Evolutionary conservation across 176 grass and related monocot genomes (phyloP).

Genomic region (Lolium perenne): DNA sequence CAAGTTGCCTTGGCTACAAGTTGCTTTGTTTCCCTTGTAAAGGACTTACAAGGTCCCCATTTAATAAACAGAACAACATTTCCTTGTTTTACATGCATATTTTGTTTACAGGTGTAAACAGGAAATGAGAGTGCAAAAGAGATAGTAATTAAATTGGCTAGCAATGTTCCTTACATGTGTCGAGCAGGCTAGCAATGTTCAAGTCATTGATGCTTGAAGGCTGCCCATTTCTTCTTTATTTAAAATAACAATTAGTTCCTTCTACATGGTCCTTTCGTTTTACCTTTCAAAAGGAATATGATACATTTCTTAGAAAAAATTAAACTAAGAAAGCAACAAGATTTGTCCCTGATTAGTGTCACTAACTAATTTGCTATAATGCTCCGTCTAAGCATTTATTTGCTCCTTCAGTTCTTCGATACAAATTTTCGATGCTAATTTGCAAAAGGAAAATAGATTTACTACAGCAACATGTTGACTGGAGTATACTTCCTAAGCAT

Average conservation of each 20-base stretch:
- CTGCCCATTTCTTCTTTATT: neutral
- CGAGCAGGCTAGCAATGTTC: neutral
- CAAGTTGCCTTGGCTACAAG: neutral
- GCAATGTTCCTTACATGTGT: neutral
- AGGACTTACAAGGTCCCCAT: neutral
- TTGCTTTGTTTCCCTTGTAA: neutral
- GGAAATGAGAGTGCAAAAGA: slow-evolving; percentile 24
- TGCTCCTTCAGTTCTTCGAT: neutral
- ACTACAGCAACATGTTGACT: neutral
- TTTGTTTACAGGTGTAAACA: slow-evolving; percentile 18
- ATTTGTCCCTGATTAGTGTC: neutral
- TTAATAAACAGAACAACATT: neutral
- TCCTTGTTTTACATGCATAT: slow-evolving; percentile 7
- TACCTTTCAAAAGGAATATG: neutral
- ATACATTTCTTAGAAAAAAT: neutral
- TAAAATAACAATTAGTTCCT: neutral
- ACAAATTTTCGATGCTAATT: neutral
- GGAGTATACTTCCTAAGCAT: neutral
- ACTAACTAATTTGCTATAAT: slow-evolving; percentile 9
- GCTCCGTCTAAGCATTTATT: neutral
- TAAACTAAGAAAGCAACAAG: neutral
- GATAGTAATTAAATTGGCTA: neutral
- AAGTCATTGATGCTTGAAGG: neutral
- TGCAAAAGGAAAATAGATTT: neutral
- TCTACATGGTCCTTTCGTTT: neutral